Percentiles rank a stretch among this genome's conserved stretches.
Evolutionary conservation across 805 yeast genomes (phyloP).

Genomic region (Lipomyces japonicus): DNA sequence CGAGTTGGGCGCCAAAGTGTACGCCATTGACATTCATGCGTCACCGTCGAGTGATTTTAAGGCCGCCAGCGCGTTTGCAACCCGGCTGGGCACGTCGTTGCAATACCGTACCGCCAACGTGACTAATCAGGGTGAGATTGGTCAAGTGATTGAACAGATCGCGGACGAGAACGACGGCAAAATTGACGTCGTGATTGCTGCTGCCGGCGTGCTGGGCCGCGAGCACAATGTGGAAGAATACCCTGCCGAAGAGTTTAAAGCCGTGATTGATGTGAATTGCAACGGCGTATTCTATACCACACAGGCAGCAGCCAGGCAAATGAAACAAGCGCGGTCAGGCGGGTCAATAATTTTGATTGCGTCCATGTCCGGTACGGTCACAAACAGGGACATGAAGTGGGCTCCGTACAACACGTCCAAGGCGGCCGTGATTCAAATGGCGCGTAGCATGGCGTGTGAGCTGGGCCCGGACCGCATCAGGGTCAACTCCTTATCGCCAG

Average conservation of each 20-base stretch:
- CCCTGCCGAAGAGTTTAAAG: slow-evolving; percentile 57
- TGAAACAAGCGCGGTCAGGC: slow-evolving; percentile 54
- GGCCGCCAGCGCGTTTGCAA: slow-evolving; percentile 29
- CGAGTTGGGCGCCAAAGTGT: slow-evolving; percentile 73
- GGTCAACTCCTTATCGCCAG: slow-evolving; percentile 70
- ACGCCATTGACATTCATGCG: slow-evolving; percentile 37
- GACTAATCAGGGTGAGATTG: slow-evolving; percentile 41
- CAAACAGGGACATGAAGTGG: slow-evolving; percentile 50
- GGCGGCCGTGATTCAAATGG: slow-evolving; percentile 65
- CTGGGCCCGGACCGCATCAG: slow-evolving; percentile 65
- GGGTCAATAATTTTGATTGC: slow-evolving; percentile 75
- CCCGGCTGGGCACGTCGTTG: slow-evolving; percentile 35
- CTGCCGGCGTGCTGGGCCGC: slow-evolving; percentile 64
- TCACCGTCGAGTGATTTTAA: slow-evolving; percentile 31
- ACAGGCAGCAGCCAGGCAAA: slow-evolving; percentile 57
- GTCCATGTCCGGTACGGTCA: slow-evolving; percentile 73
- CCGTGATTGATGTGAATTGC: slow-evolving; percentile 63
- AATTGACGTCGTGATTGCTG: slow-evolving; percentile 62
- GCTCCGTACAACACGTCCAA: slow-evolving; percentile 60
- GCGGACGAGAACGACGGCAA: slow-evolving; percentile 46
- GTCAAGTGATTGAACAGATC: slow-evolving; percentile 45
- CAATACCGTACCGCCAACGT: slow-evolving; percentile 49
- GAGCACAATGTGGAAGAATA: slow-evolving; percentile 50
- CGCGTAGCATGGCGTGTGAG: slow-evolving; percentile 65
- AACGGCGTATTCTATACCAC: slow-evolving; percentile 71